A percentile compares a stretch with the other conserved stretches of the same genome.
Evolutionary conservation across 345 rosid species (phyloP).

Genomic region (Sisymbrium irio): DNA sequence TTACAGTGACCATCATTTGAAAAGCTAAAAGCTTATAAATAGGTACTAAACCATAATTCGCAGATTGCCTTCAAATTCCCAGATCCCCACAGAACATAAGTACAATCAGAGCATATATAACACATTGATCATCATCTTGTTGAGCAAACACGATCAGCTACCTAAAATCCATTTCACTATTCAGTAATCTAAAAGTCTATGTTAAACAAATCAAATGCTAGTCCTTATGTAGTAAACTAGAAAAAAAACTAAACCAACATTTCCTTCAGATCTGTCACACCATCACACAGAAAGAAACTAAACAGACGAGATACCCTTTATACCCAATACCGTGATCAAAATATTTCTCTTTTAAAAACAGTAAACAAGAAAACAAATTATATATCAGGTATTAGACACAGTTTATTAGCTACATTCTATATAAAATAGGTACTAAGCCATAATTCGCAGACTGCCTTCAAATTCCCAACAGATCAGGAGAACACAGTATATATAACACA

Average conservation of each 20-base stretch:
- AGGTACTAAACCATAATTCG: too few relatives aligned
- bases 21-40: too few relatives aligned
- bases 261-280: not conserved
- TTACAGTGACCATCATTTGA: too few relatives aligned
- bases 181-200: not conserved
- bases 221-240: not conserved
- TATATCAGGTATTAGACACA: not conserved
- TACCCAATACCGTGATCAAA: not conserved
- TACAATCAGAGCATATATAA: too few relatives aligned
- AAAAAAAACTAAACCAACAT: not conserved
- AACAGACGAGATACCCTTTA: not conserved
- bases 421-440: too few relatives aligned
- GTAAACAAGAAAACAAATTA: not conserved
- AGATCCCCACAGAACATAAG: too few relatives aligned
- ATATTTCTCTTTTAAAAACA: not conserved
- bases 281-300: not conserved
- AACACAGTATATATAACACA: not conserved
- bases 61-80: too few relatives aligned
- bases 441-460: not conserved
- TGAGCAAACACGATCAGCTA: too few relatives aligned
- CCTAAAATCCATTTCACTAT: too few relatives aligned
- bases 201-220: not conserved
- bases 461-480: not conserved
- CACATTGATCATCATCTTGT: too few relatives aligned
- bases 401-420: too few relatives aligned